Evolutionary conservation across 441 rosid species (phyloP).

Genomic region (Biscutella auriculata): DNA sequence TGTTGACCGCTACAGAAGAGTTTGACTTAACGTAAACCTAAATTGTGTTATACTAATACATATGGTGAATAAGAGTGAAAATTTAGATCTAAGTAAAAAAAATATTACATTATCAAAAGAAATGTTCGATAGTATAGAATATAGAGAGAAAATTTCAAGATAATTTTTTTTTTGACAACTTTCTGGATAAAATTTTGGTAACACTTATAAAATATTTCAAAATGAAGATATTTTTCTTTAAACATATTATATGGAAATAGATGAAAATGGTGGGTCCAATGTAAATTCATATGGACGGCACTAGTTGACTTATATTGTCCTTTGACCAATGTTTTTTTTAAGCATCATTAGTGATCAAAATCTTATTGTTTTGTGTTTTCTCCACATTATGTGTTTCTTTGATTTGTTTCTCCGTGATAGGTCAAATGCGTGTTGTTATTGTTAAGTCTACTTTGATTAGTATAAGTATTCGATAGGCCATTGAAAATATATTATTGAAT

Average conservation of each 20-base stretch:
- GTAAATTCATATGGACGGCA: slow-evolving; percentile 12
- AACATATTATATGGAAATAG: neutral
- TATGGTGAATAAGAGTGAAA: neutral
- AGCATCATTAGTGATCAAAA: slow-evolving; percentile 4
- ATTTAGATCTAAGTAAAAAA: neutral
- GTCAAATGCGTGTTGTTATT: slow-evolving; percentile 24
- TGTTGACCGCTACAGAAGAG: slow-evolving; percentile 15
- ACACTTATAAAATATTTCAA: neutral
- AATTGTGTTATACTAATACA: neutral
- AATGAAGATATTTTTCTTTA: neutral
- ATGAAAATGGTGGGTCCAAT: slow-evolving; percentile 11
- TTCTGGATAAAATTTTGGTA: too few relatives aligned
- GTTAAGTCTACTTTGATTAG: slow-evolving; percentile 16
- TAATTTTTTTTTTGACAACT: too few relatives aligned
- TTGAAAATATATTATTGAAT: neutral
- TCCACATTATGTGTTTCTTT: neutral
- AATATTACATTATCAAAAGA: neutral
- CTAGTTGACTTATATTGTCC: slow-evolving; percentile 13
- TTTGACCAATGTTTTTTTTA: slow-evolving; percentile 24
- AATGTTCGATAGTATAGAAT: neutral
- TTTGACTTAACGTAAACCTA: neutral
- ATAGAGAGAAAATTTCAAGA: neutral
- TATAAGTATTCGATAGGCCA: slow-evolving; percentile 10
- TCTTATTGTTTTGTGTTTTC: neutral
- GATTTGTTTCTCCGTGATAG: neutral